These are phyloP conservation scores for Tillandsia fasciculata DNA, from an alignment of 176 grass and related monocot species.

Conservation along the genomic window DNA sequence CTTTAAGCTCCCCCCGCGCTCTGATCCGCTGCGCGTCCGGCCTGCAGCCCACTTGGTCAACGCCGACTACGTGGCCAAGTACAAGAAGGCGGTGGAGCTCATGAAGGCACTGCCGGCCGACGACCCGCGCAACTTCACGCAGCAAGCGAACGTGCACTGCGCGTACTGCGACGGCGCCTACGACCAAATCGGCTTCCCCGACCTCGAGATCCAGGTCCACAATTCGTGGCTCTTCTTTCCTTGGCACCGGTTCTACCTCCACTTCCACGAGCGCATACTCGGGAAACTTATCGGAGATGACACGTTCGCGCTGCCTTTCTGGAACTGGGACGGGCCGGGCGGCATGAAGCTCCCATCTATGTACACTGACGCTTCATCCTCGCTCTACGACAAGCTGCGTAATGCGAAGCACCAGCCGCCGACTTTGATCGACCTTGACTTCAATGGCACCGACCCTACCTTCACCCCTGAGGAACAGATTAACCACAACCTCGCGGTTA, in stretches of 20 bases:
- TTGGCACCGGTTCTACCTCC: conserved; percentile 56
- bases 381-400: conserved; percentile 40
- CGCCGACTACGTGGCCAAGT: conserved; percentile 41
- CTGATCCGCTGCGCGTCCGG: conserved; percentile 41
- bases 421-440: conserved; percentile 45
- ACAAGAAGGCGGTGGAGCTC: conserved; percentile 24
- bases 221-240: conserved; percentile 76
- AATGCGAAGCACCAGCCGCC: conserved; percentile 43
- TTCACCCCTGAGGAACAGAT: conserved; percentile 24
- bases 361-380: conserved; percentile 29
- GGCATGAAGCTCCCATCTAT: conserved; percentile 55
- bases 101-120: conserved; percentile 25
- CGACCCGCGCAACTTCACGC: conserved; percentile 53
- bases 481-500: conserved; percentile 45
- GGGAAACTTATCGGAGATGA: conserved; percentile 70
- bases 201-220: conserved; percentile 41
- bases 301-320: conserved; percentile 64
- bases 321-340: conserved; percentile 68
- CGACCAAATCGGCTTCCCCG: conserved; percentile 30
- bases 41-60: conserved; percentile 50
- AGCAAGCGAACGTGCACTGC: conserved; percentile 59
- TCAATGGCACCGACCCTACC: conserved; percentile 5
- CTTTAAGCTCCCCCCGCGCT: conserved; percentile 32
- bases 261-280: conserved; percentile 71
- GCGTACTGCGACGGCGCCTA: conserved; percentile 57